phyloP scores from a whole-genome alignment of 2,329 filamentous ascomycete species.

The Fonsecaea erecta region DNA sequence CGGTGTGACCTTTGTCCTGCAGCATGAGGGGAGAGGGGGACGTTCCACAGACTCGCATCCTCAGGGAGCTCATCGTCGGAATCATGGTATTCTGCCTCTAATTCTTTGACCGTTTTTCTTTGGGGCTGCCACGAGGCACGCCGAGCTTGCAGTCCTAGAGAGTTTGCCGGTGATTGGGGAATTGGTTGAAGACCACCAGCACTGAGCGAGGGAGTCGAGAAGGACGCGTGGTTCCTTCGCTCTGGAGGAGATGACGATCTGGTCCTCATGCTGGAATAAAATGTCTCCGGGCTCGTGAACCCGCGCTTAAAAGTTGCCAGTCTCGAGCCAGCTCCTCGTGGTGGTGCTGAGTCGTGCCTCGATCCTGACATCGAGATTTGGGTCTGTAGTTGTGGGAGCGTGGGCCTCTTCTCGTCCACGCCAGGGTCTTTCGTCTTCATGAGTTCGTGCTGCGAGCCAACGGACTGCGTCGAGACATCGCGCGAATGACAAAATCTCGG shows the following conservation, averaged over 20 bases:
- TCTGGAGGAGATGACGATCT: conserved; percentile 33
- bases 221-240: conserved; percentile 20
- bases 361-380: conserved; percentile 11
- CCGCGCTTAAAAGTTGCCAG: conserved; percentile 22
- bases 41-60: conserved; percentile 57
- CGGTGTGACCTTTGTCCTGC: conserved; percentile 45
- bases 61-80: conserved; percentile 57
- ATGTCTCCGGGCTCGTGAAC: conserved; percentile 28
- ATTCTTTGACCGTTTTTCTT: conserved; percentile 53
- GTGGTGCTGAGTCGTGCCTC: conserved; percentile 20
- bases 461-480: conserved; percentile 34
- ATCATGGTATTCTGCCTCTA: conserved; percentile 57
- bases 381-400: conserved; percentile 30
- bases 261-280: conserved; percentile 26
- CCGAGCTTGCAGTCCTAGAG: conserved; percentile 34
- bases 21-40: conserved; percentile 54
- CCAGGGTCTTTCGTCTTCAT: conserved; percentile 23
- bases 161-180: conserved; percentile 30
- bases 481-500: conserved; percentile 25
- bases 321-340: conserved; percentile 9
- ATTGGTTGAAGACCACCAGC: conserved; percentile 29
- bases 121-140: conserved; percentile 51
- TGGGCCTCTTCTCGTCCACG: conserved; percentile 15
- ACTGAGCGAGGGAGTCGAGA: conserved; percentile 25
- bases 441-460: conserved; percentile 39